These are phyloP conservation scores for Furcasterigmium sp. DNA, from an alignment of 2,329 filamentous ascomycete genomes.

Conservation along the genomic window DNA sequence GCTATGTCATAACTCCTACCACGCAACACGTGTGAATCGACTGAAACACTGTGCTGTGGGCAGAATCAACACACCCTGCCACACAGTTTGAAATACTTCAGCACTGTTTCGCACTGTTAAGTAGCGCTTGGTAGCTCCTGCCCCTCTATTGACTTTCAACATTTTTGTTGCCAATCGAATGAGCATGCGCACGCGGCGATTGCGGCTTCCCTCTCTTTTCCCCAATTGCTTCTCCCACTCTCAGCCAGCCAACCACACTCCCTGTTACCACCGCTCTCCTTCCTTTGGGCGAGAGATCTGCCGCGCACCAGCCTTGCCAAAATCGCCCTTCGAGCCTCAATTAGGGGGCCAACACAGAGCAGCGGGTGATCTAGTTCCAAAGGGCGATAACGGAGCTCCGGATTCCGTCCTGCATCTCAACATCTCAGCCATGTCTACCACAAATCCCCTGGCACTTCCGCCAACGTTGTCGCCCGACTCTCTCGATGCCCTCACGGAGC, in stretches of 20 bases:
- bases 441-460: constrained; percentile 45
- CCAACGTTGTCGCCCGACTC: constrained; percentile 70
- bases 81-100: too few species aligned
- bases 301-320: background rate
- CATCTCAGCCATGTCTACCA: background rate
- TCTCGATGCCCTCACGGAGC: constrained; percentile 80
- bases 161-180: constrained; percentile 13
- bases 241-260: background rate
- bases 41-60: background rate
- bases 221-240: background rate
- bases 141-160: constrained; percentile 16
- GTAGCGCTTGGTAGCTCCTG: background rate
- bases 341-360: too few species aligned
- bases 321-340: too few species aligned
- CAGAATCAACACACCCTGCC: too few species aligned
- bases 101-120: too few species aligned
- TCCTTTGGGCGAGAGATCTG: background rate
- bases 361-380: too few species aligned
- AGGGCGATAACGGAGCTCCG: background rate
- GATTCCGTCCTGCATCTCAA: background rate
- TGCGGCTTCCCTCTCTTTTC: background rate
- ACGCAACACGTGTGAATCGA: background rate
- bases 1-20: constrained; percentile 1
- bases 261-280: background rate
- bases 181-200: background rate